Evolutionary conservation across 2,329 filamentous ascomycete species (phyloP), one percentile per base, ranked within the genome.

Genomic region (Rutstroemia sp.): DNA sequence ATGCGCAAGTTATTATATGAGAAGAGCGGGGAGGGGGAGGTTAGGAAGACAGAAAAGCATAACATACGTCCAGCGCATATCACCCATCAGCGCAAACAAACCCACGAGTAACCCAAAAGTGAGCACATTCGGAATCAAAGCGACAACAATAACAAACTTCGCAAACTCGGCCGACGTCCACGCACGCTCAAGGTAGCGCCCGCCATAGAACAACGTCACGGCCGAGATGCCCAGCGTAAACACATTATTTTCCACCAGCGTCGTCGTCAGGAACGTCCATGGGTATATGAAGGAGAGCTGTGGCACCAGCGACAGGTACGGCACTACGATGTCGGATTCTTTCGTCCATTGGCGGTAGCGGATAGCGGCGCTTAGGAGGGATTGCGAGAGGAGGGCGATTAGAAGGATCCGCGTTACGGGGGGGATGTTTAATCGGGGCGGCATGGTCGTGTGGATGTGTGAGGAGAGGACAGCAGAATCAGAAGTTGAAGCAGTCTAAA

Each of bases 91-190:
- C 21, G 82, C 80, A 65, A 86, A 90, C 73, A 88, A 84, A n/a
- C 86, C 66, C 38, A 91, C 78, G 72, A 94, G 87, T 61, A 88
- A 75, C 27, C 83, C 74, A 68, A 94, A 90, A 57, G 84, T 84
- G 58, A 91, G 67, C 17, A 88, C 63, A 72, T 96, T 97, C 36
- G 94, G 91, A 55, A 96, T 78, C 67, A 96, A 72, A 14, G 88
- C 79, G 49, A 87, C 81, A 62, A 95, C 78, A 16, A 88, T 75
- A 48, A 96, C 77, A 71, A 96, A 96, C 73, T 95, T 96, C 67
- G 84, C 89, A 70, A 96, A 89, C 72, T 97, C 92, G 57, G 81
- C 82, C 25, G 89, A 92, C 34, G 91, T 92, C 94, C 92, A 99
- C 36, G 94, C 92, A 67, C 94, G 81, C 78, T 99, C 94, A 21